Conservation (phyloP, 345 rosid species). For the Eutrema heterophyllum region DNA sequence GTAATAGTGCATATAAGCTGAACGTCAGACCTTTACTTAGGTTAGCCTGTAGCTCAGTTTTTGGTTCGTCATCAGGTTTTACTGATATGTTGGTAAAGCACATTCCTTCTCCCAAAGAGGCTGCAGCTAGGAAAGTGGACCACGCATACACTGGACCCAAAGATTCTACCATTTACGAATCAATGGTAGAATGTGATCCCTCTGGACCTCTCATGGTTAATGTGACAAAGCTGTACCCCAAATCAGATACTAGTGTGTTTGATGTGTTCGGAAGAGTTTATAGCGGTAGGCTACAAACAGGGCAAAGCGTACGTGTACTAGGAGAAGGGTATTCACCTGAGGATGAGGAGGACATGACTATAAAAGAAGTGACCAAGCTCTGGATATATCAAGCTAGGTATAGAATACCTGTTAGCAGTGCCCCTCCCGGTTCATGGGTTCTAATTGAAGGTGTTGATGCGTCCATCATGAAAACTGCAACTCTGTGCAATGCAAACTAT, state of each 20-base stretch:
- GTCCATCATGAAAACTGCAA: slow-evolving; percentile 96
- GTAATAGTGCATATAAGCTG: slow-evolving; percentile 82
- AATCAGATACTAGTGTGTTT: slow-evolving; percentile 94
- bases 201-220: slow-evolving; percentile 93
- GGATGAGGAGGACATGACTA: slow-evolving; percentile 96
- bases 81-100: slow-evolving; percentile 95
- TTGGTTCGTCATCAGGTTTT: slow-evolving; percentile 96
- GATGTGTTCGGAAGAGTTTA: slow-evolving; percentile 97
- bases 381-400: slow-evolving; percentile 96
- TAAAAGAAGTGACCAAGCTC: slow-evolving; percentile 87
- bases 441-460: slow-evolving; percentile 96
- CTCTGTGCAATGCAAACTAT: slow-evolving; percentile 59
- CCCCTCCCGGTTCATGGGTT: slow-evolving; percentile 98
- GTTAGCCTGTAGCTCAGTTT: slow-evolving; percentile 87
- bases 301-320: slow-evolving; percentile 78
- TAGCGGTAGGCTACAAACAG: slow-evolving; percentile 88
- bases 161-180: slow-evolving; percentile 59
- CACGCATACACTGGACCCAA: slow-evolving; percentile 78
- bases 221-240: slow-evolving; percentile 92
- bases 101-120: slow-evolving; percentile 90
- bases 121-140: slow-evolving; percentile 78
- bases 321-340: slow-evolving; percentile 99
- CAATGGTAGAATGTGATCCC: slow-evolving; percentile 87
- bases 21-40: slow-evolving; percentile 90
- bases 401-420: slow-evolving; percentile 85